Conservation (phyloP, 768 basidiomycete species). For the Russula earlei region DNA sequence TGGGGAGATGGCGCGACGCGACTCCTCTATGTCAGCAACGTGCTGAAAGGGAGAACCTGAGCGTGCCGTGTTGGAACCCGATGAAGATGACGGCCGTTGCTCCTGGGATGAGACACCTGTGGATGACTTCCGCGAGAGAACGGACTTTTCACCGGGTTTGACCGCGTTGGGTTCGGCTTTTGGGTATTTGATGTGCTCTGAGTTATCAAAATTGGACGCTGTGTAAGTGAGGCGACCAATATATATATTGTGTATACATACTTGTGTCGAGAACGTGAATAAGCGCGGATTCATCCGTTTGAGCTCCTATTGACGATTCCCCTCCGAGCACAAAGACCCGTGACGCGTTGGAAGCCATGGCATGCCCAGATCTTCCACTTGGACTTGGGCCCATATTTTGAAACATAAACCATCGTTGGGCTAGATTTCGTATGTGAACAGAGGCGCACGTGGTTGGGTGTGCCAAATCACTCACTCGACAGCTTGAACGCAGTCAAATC, state of each 20-base stretch:
- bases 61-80: slow-evolving; percentile 34
- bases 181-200: slow-evolving; percentile 89
- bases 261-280: slow-evolving; percentile 95
- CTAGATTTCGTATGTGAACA: slow-evolving; percentile 32
- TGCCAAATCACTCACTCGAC: slow-evolving; percentile 58
- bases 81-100: slow-evolving; percentile 9
- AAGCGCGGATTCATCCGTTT: slow-evolving; percentile 67
- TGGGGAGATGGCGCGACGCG: slow-evolving; percentile 61
- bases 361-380: slow-evolving; percentile 86
- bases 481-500: slow-evolving; percentile 97
- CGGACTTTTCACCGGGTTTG: slow-evolving; percentile 28
- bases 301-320: slow-evolving; percentile 69
- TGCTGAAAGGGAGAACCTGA: slow-evolving; percentile 56
- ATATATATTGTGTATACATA: slow-evolving; percentile 39
- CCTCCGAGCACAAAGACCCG: slow-evolving; percentile 92
- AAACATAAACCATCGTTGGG: slow-evolving; percentile 99
- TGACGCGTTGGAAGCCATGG: slow-evolving; percentile 90
- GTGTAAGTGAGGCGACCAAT: background rate
- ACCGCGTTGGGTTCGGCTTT: slow-evolving; percentile 44
- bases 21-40: slow-evolving; percentile 41
- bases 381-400: slow-evolving; percentile 99
- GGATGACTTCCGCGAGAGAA: slow-evolving; percentile 40
- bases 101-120: slow-evolving; percentile 20
- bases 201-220: background rate
- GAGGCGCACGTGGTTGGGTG: background rate